Evolutionary conservation across 495 filamentous ascomycete species (phyloP).

Genomic region (Daldinia bambusicola): DNA sequence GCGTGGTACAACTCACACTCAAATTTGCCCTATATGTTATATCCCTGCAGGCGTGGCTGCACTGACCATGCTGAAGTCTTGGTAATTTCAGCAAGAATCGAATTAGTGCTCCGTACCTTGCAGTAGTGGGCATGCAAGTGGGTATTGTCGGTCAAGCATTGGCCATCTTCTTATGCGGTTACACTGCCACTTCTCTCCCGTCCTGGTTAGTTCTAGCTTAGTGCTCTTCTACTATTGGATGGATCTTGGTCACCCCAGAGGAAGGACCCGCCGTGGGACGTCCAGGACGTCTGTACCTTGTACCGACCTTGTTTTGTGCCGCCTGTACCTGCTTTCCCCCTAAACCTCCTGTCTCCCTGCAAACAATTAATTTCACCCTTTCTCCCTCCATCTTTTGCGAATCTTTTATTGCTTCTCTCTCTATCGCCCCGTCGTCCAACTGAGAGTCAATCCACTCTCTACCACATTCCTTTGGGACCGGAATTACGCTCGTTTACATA

Average conservation of each 20-base stretch:
- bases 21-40: slow-evolving; percentile 2
- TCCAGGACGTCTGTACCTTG: slow-evolving; percentile 3
- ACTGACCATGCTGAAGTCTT: slow-evolving; percentile 22
- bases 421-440: slow-evolving; percentile 56
- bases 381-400: slow-evolving; percentile 45
- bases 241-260: slow-evolving; percentile 24
- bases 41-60: slow-evolving; percentile 8
- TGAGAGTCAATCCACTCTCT: slow-evolving; percentile 64
- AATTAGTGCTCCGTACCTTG: slow-evolving; percentile 46
- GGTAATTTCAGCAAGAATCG: slow-evolving; percentile 42
- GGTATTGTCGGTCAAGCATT: slow-evolving; percentile 34
- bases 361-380: slow-evolving; percentile 45
- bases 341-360: slow-evolving; percentile 37
- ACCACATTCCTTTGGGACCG: slow-evolving; percentile 69
- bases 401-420: slow-evolving; percentile 52
- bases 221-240: slow-evolving; percentile 15
- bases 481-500: slow-evolving; percentile 42
- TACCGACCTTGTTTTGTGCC: not conserved
- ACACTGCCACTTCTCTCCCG: slow-evolving; percentile 25
- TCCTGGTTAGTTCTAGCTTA: slow-evolving; percentile 26
- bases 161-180: slow-evolving; percentile 24
- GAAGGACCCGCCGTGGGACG: slow-evolving; percentile 31
- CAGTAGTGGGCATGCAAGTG: slow-evolving; percentile 38
- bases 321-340: slow-evolving; percentile 23
- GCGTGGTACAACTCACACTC: not conserved